Conservation (phyloP, 768 basidiomycete genomes). For the Leccinum longicurvipes region DNA sequence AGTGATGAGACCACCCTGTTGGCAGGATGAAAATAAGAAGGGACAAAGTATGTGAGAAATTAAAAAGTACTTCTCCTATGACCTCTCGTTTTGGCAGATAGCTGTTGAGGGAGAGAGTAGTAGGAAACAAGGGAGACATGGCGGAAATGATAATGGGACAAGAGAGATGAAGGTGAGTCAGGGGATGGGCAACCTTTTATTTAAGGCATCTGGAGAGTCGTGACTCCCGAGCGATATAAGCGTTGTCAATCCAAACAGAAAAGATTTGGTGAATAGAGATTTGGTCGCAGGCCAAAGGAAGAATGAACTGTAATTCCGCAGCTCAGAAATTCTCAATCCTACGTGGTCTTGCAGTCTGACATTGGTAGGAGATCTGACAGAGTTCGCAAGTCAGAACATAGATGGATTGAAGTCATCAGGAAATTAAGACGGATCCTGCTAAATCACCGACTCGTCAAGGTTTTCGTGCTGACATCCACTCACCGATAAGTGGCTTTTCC, state of each 20-base stretch:
- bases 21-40: conserved; percentile 3
- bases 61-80: conserved; percentile 21
- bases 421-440: not conserved
- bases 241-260: not conserved
- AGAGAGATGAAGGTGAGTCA: not conserved
- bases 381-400: no score
- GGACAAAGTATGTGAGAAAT: not conserved
- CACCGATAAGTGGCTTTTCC: not conserved
- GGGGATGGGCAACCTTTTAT: not conserved
- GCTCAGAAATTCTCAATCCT: no score
- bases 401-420: no score
- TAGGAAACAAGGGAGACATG: conserved; percentile 44
- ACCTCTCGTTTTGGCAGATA: conserved; percentile 8
- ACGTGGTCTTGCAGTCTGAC: no score
- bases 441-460: not conserved
- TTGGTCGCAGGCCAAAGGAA: no score
- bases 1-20: conserved; percentile 68
- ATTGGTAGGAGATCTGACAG: no score
- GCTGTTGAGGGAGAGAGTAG: conserved; percentile 27
- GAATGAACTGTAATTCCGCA: no score
- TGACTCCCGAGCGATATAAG: not conserved
- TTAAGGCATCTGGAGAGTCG: not conserved
- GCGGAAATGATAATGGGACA: conserved; percentile 24
- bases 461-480: not conserved
- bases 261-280: not conserved